phyloP scores from a whole-genome alignment of 106 monocot species.

The Apostasia shenzhenica region DNA sequence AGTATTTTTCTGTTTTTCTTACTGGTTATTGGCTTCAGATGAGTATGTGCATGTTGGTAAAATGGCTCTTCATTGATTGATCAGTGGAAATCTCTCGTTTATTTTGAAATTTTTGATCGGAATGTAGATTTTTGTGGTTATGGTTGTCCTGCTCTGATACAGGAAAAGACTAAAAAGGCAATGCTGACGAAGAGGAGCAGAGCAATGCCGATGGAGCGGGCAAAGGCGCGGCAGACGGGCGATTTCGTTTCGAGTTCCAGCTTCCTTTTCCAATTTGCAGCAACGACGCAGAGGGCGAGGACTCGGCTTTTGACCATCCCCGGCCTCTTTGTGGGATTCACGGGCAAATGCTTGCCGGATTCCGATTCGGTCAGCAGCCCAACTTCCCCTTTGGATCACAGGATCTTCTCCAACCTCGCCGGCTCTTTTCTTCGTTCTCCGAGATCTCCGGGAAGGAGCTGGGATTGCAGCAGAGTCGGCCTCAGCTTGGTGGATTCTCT shows the following conservation, averaged over 20 bases:
- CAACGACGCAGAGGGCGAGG: conserved; percentile 6
- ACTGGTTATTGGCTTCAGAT: no score
- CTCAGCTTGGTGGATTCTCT: conserved; percentile 54
- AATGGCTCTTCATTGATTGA: no score
- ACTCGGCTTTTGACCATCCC: conserved; percentile 44
- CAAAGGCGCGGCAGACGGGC: background rate
- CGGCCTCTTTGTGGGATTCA: conserved; percentile 55
- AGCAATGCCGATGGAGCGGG: background rate
- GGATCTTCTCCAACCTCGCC: conserved; percentile 28
- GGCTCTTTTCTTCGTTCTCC: conserved; percentile 24
- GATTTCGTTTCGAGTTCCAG: conserved; percentile 8
- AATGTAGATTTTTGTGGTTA: no score
- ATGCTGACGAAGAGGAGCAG: conserved; percentile 53
- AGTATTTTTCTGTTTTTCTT: no score
- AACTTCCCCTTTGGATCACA: conserved; percentile 60
- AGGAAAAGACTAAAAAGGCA: background rate
- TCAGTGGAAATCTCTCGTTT: no score
- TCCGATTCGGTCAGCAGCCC: conserved; percentile 57
- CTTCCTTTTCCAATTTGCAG: conserved; percentile 11
- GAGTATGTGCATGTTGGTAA: no score
- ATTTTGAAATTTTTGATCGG: no score
- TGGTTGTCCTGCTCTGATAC: background rate
- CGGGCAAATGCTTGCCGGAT: conserved; percentile 27
- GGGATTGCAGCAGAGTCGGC: conserved; percentile 48
- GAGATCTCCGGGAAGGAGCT: conserved; percentile 42